Evolutionary conservation across 2,329 filamentous ascomycete species (phyloP), one percentile per base, ranked within the genome.

Genomic region (Zalaria obscura): DNA sequence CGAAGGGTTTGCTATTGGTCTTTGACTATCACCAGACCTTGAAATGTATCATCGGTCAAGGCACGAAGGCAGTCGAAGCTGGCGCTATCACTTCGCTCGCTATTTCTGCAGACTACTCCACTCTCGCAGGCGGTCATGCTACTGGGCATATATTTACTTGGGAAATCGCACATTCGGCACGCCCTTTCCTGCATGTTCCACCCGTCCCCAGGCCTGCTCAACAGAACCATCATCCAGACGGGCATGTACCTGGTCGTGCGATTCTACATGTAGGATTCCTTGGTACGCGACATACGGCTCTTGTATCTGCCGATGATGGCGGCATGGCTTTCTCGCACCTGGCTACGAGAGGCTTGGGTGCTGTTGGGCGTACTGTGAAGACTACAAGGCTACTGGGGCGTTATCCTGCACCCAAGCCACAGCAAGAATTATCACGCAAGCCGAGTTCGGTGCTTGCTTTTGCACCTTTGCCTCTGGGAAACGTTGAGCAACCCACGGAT

Each of bases 271-370:
- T 98, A n/a, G 91, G 89, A 0, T 98, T 98, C 56, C 69, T 98
- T 4, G 91, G 89, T 5, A 95, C 85, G 3, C 75, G 93, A 45
- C 88, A 91, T 53, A 98, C 91, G 9, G 91, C 93, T 3, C 69
- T 98, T 4, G 88, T 96, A 7, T 98, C 91, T 3, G 91, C 91
- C 2, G 88, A 98, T 61, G 84, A 93, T 53, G 77, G 77, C 38
- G 91, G 93, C 18, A 98, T 98, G 93, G 89, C 91, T 0, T 98
- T 98, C 59, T 95, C 91, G 3, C 93, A 98, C 61, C 73, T 98
- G 6, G 93, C 91, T 6, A 93, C 86, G 6, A 74, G 93, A 52
- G 93, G 91, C 2, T 80, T 93, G 32, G 91, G 91, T 3, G 75
- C 87, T 25, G 72, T 98, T 25, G 87, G 82, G 4, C 76, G 91